Base-by-base conservation (phyloP, 768 basidiomycete genomes). In the Kwoniella newhampshirensis region DNA sequence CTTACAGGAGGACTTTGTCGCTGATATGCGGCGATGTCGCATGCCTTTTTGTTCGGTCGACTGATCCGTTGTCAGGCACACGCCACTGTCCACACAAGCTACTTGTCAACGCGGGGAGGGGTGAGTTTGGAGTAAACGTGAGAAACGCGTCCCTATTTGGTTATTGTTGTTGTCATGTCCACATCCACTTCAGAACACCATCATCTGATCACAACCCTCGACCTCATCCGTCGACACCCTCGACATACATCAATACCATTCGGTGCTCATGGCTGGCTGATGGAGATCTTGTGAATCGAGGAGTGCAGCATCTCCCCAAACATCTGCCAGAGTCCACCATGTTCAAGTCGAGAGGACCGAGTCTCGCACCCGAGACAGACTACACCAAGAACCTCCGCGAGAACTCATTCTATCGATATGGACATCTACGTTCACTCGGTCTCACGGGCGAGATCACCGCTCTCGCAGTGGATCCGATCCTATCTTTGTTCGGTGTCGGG, bases 401-500 rank as follows among this genome's bases (percentile, higher is more conserved):
- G 42, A 66, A 54, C 5, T 68, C 70, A 6, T 72, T 72, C 63
- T 76, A 75, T 51, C 65, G 67, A 32, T 68, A 69, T 64, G 75
- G 73, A 26, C 72, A 73, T 45, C 59, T 76, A 1, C 64, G 73
- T n/a, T 58, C 71, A 7, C 56, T 74, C 13, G 66, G 74, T 12
- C 49, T 70, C 18, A 62, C 64, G 36, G 78, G 77, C 11, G 77
- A 79, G 42, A 60, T 79, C 25, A 70, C 73, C 5, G 70, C 75
- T 11, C 37, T 77, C 17, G 77, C 76, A 2, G 70, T 75, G 26
- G 79, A 80, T 47, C 78, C 79, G 0, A 65, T 79, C 5, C 70
- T 76, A 18, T 71, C 75, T 0, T 56, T 77, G 9, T 64, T 79
- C 35, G 79, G 75, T 0, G 73, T 78, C 7, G 89, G 87, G 2